phyloP scores from a whole-genome alignment of 345 rosid species.

The Lepidium aucheri region DNA sequence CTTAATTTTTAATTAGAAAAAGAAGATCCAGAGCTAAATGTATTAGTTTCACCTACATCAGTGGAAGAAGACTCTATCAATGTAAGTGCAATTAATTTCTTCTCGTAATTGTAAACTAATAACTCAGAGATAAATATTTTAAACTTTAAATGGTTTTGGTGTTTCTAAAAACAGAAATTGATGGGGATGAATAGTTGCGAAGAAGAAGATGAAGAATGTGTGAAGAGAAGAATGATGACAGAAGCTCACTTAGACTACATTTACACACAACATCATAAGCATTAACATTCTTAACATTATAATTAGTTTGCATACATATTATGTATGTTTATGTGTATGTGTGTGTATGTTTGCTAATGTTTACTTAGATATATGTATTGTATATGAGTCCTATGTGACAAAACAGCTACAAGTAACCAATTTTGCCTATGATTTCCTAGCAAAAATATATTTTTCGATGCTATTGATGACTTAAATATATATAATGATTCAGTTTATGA shows the following conservation, averaged over 20 bases:
- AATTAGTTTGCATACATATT: neutral
- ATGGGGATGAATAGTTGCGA: conserved; percentile 52
- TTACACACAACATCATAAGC: conserved; percentile 71
- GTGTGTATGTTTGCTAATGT: neutral
- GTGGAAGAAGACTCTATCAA: conserved; percentile 24
- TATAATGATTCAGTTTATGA: neutral
- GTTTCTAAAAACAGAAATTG: conserved; percentile 25
- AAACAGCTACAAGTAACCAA: neutral
- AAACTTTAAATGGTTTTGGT: neutral
- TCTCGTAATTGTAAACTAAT: neutral
- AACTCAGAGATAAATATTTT: neutral
- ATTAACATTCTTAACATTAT: conserved; percentile 24
- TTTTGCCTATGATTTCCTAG: neutral
- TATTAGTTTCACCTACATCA: conserved; percentile 15
- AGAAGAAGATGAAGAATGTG: conserved; percentile 50
- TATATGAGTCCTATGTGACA: conserved; percentile 10
- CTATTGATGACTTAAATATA: neutral
- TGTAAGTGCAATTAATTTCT: conserved; percentile 17
- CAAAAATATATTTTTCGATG: neutral
- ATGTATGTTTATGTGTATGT: neutral
- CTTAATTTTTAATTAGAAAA: conserved; percentile 21
- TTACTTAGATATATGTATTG: conserved; percentile 8
- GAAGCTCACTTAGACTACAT: conserved; percentile 92
- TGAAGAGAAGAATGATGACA: conserved; percentile 42
- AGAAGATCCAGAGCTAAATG: conserved; percentile 27